phyloP scores from a whole-genome alignment of 2,329 filamentous ascomycete species.

The Trichoderma koningiopsis region DNA sequence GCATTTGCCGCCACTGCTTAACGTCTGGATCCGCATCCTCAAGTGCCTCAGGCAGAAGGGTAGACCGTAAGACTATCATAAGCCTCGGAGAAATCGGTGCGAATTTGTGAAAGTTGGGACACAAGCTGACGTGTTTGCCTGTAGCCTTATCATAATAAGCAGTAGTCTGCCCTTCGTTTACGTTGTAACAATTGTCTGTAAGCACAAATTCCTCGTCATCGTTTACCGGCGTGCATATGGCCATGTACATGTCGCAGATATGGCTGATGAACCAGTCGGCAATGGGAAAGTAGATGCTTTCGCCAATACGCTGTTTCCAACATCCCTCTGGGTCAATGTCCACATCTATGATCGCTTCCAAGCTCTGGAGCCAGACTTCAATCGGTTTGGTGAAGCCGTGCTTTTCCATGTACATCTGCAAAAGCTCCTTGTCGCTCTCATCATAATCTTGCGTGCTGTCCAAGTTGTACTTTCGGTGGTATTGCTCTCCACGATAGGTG shows the following conservation, averaged over 20 bases:
- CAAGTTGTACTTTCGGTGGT: background rate
- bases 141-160: background rate
- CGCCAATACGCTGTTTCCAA: background rate
- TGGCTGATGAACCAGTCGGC: background rate
- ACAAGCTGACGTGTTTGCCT: background rate
- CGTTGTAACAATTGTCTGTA: background rate
- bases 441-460: background rate
- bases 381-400: background rate
- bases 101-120: background rate
- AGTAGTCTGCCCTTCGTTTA: background rate
- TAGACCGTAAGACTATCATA: background rate
- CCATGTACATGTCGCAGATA: background rate
- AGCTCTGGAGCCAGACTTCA: background rate
- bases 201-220: background rate
- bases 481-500: background rate
- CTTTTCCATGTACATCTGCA: background rate
- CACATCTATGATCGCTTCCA: background rate
- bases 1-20: background rate
- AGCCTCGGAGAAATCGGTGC: background rate
- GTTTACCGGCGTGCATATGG: background rate
- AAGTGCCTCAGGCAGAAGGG: background rate
- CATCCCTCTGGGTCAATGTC: background rate
- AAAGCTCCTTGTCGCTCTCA: background rate
- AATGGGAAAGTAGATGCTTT: background rate
- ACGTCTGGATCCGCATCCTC: background rate